Evolutionary conservation across 495 filamentous ascomycete species (phyloP), one percentile per base, ranked within the genome.

Genomic region (Trichoderma virens): DNA sequence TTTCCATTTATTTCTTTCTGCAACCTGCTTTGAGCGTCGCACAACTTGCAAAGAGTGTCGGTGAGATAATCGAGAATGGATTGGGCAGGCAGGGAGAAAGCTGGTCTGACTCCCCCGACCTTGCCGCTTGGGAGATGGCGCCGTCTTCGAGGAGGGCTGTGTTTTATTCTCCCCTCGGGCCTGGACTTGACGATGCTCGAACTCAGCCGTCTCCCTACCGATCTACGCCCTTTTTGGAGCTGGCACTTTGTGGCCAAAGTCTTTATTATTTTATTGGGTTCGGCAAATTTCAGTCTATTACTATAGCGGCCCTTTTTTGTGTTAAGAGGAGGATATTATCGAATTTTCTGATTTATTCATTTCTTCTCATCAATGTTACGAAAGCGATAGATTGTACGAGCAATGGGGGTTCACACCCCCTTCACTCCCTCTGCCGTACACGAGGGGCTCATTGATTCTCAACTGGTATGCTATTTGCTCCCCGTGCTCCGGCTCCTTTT

Each of bases 371-470:
- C 32, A 56, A 56, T 30, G 51, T 56, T 56, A 56, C 51, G 23
- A 56, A 56, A 28, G 20, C 51, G 51, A 56, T 56, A 56, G 51
- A 56, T 28, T 56, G 51, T 56, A 56, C 25, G 51, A 56, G 51
- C 51, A 56, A 56, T 16, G 51, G 51, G 51, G 51, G 51, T 56
- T 56, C 51, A 27, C 51, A 56, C 51, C 51, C 51, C 51, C 51
- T 56, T 56, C 51, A 56, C 51, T 56, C 51, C 51, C 51, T 56
- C 51, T 56, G 51, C 51, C 51, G 20, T 56, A 56, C 51, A 56
- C 51, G 51, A 27, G 51, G 51, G 51, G 51, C 27, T 28, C 25
- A 8, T 56, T 56, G 51, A 20, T 30, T 30, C 25, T 56, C 51
- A 27, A 56, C 27, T 56, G 51, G 51, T 23, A 56, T 56, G 23